phyloP scores from a whole-genome alignment of 192 early-diverging fungal species.

The Chytriomyces sp. region DNA sequence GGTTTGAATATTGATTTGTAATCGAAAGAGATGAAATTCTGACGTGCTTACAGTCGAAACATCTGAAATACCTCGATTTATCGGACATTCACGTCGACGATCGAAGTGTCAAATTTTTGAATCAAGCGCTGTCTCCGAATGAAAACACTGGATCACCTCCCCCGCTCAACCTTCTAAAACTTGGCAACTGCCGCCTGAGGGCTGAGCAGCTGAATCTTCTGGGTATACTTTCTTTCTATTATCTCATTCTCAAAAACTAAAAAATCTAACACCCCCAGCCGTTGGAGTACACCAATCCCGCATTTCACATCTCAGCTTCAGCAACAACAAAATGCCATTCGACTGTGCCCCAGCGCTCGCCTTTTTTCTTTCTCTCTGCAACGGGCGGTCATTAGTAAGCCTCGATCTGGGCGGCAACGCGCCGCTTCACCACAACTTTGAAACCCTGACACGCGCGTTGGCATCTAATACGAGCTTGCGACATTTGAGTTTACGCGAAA shows the following conservation, averaged over 20 bases:
- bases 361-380: neutral
- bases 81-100: neutral
- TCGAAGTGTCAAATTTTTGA: neutral
- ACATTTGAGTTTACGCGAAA: neutral
- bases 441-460: neutral
- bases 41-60: neutral
- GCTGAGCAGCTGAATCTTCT: neutral
- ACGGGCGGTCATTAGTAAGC: neutral
- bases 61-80: neutral
- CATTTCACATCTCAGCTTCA: neutral
- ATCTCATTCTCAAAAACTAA: neutral
- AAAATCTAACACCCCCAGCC: too few relatives aligned
- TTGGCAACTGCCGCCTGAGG: neutral
- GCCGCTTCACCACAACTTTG: neutral
- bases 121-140: neutral
- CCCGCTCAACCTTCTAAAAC: neutral
- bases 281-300: neutral
- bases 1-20: neutral
- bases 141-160: neutral
- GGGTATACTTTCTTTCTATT: neutral
- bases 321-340: slow-evolving; percentile 2
- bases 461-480: neutral
- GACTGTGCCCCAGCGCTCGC: neutral
- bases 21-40: neutral
- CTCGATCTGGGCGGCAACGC: neutral